Percentiles rank a stretch among this genome's conserved stretches.
Conservation (phyloP, 2,329 filamentous ascomycete genomes). For the Purpureocillium lavendulum region DNA sequence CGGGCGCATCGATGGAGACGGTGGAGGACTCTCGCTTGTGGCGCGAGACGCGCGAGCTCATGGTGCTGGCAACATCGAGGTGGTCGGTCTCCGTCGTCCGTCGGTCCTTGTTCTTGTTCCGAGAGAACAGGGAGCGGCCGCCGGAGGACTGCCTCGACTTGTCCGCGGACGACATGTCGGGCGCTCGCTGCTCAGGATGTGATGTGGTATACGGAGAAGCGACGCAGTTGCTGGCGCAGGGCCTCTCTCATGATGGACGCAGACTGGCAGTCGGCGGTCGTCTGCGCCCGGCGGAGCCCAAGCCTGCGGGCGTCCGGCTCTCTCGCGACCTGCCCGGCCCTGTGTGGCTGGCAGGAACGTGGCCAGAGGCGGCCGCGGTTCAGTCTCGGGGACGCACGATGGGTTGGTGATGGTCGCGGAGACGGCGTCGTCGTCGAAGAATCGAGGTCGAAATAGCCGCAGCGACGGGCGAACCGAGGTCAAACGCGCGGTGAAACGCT, state of each 20-base stretch:
- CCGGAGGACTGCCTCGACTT: slow-evolving; percentile 74
- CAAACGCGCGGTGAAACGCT: too few relatives aligned
- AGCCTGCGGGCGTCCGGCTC: not conserved
- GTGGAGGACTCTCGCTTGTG: slow-evolving; percentile 67
- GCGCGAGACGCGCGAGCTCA: slow-evolving; percentile 63
- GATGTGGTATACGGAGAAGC: slow-evolving; percentile 23
- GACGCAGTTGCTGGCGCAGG: slow-evolving; percentile 24
- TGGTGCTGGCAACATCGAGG: slow-evolving; percentile 51
- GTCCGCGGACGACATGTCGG: slow-evolving; percentile 56
- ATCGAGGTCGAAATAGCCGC: too few relatives aligned
- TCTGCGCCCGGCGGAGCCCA: slow-evolving; percentile 1
- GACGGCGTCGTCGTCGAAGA: too few relatives aligned
- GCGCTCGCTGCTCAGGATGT: slow-evolving; percentile 4
- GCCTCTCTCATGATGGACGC: slow-evolving; percentile 30
- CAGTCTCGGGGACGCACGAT: too few relatives aligned
- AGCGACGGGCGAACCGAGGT: too few relatives aligned
- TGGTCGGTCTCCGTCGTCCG: slow-evolving; percentile 51
- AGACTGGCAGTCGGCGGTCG: slow-evolving; percentile 6
- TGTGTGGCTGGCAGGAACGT: too few relatives aligned
- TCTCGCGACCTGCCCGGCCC: too few relatives aligned
- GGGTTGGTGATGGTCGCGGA: too few relatives aligned
- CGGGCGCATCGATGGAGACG: slow-evolving; percentile 61
- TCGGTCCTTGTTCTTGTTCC: slow-evolving; percentile 71
- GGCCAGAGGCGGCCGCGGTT: too few relatives aligned
- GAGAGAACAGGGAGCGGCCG: slow-evolving; percentile 77